Conservation (phyloP, 169 alveolate genomes). For the Cryptosporidium xiaoi region DNA sequence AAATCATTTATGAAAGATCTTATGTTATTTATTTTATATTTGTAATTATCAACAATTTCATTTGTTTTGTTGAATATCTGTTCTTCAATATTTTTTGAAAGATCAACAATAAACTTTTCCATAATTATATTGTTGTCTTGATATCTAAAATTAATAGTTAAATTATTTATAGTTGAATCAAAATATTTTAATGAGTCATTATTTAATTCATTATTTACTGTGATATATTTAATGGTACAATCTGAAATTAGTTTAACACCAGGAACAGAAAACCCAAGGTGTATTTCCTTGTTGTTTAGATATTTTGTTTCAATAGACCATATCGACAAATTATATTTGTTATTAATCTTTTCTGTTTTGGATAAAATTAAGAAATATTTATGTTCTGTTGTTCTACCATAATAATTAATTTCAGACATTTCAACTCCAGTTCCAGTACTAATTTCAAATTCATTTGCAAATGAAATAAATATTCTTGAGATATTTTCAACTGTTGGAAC, state of each 20-base stretch:
- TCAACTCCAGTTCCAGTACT: constrained; percentile 11
- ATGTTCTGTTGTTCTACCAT: neutral
- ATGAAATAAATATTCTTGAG: neutral
- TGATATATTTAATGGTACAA: constrained; percentile 7
- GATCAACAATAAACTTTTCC: neutral
- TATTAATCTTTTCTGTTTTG: neutral
- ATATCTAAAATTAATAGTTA: neutral
- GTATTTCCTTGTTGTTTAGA: constrained; percentile 1
- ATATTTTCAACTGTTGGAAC: constrained; percentile 7
- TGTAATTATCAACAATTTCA: neutral
- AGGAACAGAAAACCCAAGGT: constrained; percentile 26
- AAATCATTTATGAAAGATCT: constrained; percentile 21
- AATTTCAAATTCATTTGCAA: constrained; percentile 2
- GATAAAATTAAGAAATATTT: neutral
- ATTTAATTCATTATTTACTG: neutral
- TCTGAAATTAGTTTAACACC: constrained; percentile 21
- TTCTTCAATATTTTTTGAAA: neutral
- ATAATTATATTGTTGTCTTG: neutral
- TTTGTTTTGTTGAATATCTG: constrained; percentile 4
- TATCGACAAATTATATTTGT: constrained; percentile 1
- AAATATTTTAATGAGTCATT: neutral
- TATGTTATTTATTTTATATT: constrained; percentile 5
- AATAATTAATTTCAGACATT: constrained; percentile 8
- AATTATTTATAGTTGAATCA: too few relatives aligned
- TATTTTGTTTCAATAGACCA: constrained; percentile 21